Evolutionary conservation across 2,329 filamentous ascomycete species (phyloP), one percentile per base, ranked within the genome.

Genomic region (Ophiocordyceps australis): DNA sequence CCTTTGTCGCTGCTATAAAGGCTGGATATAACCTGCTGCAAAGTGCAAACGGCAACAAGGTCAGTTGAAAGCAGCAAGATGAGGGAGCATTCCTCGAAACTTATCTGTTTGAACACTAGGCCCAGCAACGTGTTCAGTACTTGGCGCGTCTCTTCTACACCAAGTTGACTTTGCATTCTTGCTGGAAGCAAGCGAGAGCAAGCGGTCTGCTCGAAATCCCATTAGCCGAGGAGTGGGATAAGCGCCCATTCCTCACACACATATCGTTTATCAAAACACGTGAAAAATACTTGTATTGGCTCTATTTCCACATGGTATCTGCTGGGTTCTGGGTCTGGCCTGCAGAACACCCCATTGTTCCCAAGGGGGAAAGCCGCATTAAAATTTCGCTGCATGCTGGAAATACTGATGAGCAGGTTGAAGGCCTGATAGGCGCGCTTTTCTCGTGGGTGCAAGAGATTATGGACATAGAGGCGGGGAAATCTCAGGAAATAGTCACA

Each of bases 331-430:
- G 17, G 11, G 36, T 27, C 2, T 41, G 30, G 18, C 36, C 51
- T 7, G 41, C 59, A 2, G 45, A 46, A 5, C 38, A 45, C 25
- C 56, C 54, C 2, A 46, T 45, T 3, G 55, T 59, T 3, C 50
- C 52, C 1, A 33, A 38, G 20, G 54, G 54, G 0, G 38, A 45
- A 12, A 41, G 41, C 23, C 39, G 55, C 7, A 33, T 59, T 2
- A 39, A 52, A 16, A 29, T 59, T 2, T 45, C 49, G 13, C 31
- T 60, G 14, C 53, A 60, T 32, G 52, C 50, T 3, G 38, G 38
- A 5, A 57, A 57, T 25, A 55, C 49, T 3, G 31, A 39, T 13
- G 39, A 34, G 2, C 37, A 59, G 20, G 36, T 55, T 3, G 28
- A 42, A 4, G 26, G 3, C 3, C 14, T 34, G n/a, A 27, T 24